A percentile compares a stretch with the other conserved stretches of the same genome.
phyloP scores from a whole-genome alignment of 2,329 filamentous ascomycete species.

The Leptographium galeiforme region DNA sequence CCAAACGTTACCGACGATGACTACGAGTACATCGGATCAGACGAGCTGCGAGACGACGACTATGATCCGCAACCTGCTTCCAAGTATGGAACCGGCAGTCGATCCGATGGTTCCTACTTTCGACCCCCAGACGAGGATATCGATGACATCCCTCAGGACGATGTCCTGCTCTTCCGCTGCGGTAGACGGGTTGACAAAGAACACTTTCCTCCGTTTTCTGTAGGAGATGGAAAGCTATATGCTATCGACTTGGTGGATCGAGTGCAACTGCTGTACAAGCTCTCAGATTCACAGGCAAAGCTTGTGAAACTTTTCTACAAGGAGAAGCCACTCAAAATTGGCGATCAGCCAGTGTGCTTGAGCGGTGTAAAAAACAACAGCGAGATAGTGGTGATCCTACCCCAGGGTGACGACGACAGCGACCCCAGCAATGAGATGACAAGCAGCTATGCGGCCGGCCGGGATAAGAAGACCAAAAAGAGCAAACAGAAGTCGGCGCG shows the following conservation, averaged over 20 bases:
- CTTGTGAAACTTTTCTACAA: slow-evolving; percentile 61
- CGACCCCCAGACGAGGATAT: slow-evolving; percentile 11
- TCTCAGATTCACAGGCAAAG: slow-evolving; percentile 36
- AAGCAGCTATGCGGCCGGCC: slow-evolving; percentile 12
- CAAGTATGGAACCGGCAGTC: neutral
- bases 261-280: slow-evolving; percentile 51
- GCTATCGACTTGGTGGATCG: slow-evolving; percentile 54
- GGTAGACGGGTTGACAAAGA: slow-evolving; percentile 52
- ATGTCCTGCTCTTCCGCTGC: slow-evolving; percentile 57
- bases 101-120: slow-evolving; percentile 9
- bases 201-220: slow-evolving; percentile 62
- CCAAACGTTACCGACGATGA: slow-evolving; percentile 57
- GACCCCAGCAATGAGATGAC: slow-evolving; percentile 17
- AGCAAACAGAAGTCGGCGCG: slow-evolving; percentile 26
- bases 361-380: slow-evolving; percentile 50
- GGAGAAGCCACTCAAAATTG: slow-evolving; percentile 55
- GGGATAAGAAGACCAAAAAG: slow-evolving; percentile 25
- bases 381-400: slow-evolving; percentile 41
- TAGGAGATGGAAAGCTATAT: slow-evolving; percentile 57
- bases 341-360: slow-evolving; percentile 38
- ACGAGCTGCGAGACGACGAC: slow-evolving; percentile 45
- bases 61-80: neutral
- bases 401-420: slow-evolving; percentile 36
- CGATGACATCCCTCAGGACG: slow-evolving; percentile 39
- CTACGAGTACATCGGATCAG: slow-evolving; percentile 71